Conservation (phyloP, 75 land plant species). For the Sequoia sempervirens region DNA sequence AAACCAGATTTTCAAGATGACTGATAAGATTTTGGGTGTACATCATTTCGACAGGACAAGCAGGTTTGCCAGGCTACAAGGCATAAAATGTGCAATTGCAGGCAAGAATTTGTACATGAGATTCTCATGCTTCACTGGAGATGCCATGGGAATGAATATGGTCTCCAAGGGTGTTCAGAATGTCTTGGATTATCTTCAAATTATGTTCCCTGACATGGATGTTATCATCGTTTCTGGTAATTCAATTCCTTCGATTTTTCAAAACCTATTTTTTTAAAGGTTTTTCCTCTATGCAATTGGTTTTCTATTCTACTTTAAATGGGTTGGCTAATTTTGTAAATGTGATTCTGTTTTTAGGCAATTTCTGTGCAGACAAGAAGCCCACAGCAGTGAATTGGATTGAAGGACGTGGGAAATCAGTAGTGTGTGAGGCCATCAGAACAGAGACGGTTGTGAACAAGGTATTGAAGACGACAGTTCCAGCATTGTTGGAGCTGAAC, state of each 20-base stretch:
- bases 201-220: constrained; percentile 77
- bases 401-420: neutral
- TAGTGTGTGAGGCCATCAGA: no score
- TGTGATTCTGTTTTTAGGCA: constrained; percentile 31
- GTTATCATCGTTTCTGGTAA: constrained; percentile 75
- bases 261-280: neutral
- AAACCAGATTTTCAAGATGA: neutral
- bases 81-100: constrained; percentile 59
- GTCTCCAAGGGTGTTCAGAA: constrained; percentile 89
- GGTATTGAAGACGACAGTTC: no score
- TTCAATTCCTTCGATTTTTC: neutral
- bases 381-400: constrained; percentile 33
- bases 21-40: neutral
- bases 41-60: constrained; percentile 55
- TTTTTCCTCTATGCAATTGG: neutral
- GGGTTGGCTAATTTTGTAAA: neutral
- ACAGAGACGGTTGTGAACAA: no score
- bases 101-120: constrained; percentile 82
- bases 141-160: constrained; percentile 99
- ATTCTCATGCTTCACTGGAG: constrained; percentile 77
- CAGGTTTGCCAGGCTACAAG: constrained; percentile 75
- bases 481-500: no score
- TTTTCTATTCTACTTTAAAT: neutral
- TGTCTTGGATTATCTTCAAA: constrained; percentile 63
- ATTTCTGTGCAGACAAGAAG: constrained; percentile 49